Conservation (phyloP, 2,329 filamentous ascomycete species). For the Zopfia rhizophila region DNA sequence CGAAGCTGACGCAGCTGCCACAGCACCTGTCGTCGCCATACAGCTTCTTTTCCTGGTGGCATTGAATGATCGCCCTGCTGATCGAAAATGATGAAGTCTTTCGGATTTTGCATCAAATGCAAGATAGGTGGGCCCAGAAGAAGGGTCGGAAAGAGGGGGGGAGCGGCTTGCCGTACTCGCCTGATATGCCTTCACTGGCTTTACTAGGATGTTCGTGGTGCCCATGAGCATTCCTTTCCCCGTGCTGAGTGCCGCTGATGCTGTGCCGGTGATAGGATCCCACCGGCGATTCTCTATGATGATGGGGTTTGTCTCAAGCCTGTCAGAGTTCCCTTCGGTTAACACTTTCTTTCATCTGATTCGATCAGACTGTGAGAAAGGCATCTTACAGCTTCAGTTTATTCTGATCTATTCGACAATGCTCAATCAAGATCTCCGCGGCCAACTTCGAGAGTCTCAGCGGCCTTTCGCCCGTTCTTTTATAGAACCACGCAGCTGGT, state of each 20-base stretch:
- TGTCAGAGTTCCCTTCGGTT: constrained; percentile 10
- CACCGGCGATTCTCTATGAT: constrained; percentile 53
- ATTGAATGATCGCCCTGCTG: too few species aligned
- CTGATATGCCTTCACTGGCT: constrained; percentile 21
- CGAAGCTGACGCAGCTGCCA: constrained; percentile 26
- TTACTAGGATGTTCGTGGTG: constrained; percentile 64
- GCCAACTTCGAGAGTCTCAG: constrained; percentile 35
- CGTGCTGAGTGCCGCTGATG: constrained; percentile 66
- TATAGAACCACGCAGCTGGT: constrained; percentile 37
- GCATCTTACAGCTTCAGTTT: constrained; percentile 31
- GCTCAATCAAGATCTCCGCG: constrained; percentile 34
- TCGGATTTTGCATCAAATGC: too few species aligned
- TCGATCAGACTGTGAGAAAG: background rate
- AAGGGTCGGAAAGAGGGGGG: constrained; percentile 5
- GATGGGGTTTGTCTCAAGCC: constrained; percentile 34
- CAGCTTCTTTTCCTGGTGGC: too few species aligned
- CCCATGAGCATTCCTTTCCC: constrained; percentile 67
- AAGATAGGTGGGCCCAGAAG: constrained; percentile 3
- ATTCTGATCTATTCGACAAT: constrained; percentile 21
- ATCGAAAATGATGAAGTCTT: too few species aligned
- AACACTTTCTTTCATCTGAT: too few species aligned
- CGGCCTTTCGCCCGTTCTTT: constrained; percentile 14
- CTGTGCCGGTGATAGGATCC: constrained; percentile 74
- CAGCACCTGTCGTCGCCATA: constrained; percentile 21
- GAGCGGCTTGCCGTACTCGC: constrained; percentile 5